Percentiles rank a stretch among this genome's conserved stretches.
phyloP scores from a whole-genome alignment of 495 filamentous ascomycete species.

The Sphaerosporella brunnea region DNA sequence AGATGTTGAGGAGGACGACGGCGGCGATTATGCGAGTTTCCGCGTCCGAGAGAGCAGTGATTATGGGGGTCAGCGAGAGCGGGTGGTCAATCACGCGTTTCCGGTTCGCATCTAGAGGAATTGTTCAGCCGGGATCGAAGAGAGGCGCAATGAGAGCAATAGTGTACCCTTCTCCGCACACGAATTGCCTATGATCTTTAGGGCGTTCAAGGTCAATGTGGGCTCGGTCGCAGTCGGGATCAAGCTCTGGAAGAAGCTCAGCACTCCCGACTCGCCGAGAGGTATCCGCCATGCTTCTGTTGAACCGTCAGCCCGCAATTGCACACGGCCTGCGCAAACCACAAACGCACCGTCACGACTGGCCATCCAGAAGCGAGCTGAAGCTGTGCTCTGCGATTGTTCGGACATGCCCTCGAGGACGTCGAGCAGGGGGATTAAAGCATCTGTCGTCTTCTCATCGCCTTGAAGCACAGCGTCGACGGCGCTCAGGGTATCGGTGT shows the following conservation, averaged over 20 bases:
- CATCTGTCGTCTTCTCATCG: constrained; percentile 1
- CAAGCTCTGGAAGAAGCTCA: constrained; percentile 46
- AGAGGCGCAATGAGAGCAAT: too few relatives aligned
- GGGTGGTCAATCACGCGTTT: constrained; percentile 40
- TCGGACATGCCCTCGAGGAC: not conserved
- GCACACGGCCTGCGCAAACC: not conserved
- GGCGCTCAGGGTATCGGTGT: not conserved
- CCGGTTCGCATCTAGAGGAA: constrained; percentile 56
- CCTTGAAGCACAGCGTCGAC: not conserved
- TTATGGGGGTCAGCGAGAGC: constrained; percentile 38
- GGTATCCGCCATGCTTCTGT: constrained; percentile 45
- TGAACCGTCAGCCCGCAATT: constrained; percentile 8
- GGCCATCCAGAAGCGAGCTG: not conserved
- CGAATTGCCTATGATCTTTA: constrained; percentile 61
- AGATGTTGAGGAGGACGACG: constrained; percentile 55
- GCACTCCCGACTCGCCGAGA: constrained; percentile 48
- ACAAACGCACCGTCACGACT: constrained; percentile 2
- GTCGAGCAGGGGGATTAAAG: not conserved
- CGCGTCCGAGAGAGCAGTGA: constrained; percentile 35
- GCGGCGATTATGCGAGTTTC: constrained; percentile 40
- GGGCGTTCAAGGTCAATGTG: constrained; percentile 27
- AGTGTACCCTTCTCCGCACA: constrained; percentile 68
- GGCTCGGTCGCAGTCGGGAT: constrained; percentile 30
- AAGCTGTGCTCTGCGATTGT: not conserved
- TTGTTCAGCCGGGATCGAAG: too few relatives aligned